These are phyloP conservation scores for Triangularia setosa DNA, from an alignment of 2,329 filamentous ascomycete genomes.

Conservation along the genomic window DNA sequence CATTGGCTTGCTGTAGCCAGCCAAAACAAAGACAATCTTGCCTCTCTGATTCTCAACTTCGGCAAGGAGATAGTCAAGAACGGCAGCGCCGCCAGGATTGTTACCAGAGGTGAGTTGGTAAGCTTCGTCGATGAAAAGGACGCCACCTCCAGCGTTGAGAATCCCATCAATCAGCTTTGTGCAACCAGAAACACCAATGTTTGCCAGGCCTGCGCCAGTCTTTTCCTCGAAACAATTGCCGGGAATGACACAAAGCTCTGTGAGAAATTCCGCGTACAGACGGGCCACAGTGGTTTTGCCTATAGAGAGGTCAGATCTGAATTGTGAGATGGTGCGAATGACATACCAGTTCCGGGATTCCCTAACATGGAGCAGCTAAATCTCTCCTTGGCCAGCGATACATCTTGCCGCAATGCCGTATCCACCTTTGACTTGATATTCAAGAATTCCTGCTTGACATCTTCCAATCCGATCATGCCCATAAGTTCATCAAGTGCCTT, in stretches of 20 bases:
- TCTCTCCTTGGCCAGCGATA: constrained; percentile 53
- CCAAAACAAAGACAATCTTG: constrained; percentile 67
- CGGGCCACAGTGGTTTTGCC: constrained; percentile 75
- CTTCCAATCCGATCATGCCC: constrained; percentile 66
- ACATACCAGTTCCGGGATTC: constrained; percentile 68
- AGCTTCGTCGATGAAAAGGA: constrained; percentile 74
- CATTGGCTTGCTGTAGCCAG: constrained; percentile 72
- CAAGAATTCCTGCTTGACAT: constrained; percentile 62
- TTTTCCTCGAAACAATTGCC: constrained; percentile 61
- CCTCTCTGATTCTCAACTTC: constrained; percentile 70
- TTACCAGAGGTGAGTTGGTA: constrained; percentile 66
- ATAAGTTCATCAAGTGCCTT: constrained; percentile 60
- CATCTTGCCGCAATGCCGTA: constrained; percentile 51
- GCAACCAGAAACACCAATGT: constrained; percentile 55
- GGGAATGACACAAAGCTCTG: constrained; percentile 57
- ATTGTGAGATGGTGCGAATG: neutral
- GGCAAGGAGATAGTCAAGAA: constrained; percentile 67
- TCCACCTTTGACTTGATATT: constrained; percentile 62
- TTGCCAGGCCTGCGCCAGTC: constrained; percentile 63
- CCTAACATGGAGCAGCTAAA: constrained; percentile 63
- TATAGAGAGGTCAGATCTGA: constrained; percentile 18
- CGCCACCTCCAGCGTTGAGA: constrained; percentile 58
- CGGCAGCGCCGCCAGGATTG: constrained; percentile 53
- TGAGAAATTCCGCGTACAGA: constrained; percentile 63
- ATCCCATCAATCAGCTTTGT: constrained; percentile 56